Percentiles rank a stretch among this genome's conserved stretches.
Conservation (phyloP, 805 yeast species). For the Kodamaea nitidulidarum region DNA sequence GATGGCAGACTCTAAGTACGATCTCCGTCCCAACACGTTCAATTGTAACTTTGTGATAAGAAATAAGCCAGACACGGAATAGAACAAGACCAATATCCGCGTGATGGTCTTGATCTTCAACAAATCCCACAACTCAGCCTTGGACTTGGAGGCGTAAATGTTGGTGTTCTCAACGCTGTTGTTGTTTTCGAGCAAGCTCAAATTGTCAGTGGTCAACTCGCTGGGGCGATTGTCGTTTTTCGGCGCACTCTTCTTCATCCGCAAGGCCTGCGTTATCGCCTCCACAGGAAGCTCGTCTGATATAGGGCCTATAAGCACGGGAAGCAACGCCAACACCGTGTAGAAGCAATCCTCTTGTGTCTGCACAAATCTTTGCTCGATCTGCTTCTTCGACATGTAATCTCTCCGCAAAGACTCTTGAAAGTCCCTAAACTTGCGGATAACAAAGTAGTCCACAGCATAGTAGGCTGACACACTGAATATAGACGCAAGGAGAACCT, state of each 20-base stretch:
- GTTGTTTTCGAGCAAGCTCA: slow-evolving; percentile 29
- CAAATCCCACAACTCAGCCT: slow-evolving; percentile 72
- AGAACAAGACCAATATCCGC: slow-evolving; percentile 66
- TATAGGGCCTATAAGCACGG: slow-evolving; percentile 67
- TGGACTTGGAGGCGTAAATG: slow-evolving; percentile 28
- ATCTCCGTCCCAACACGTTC: slow-evolving; percentile 82
- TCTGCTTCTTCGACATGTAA: slow-evolving; percentile 43
- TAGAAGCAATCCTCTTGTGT: slow-evolving; percentile 87
- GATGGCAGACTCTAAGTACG: slow-evolving; percentile 76
- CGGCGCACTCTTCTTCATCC: slow-evolving; percentile 46
- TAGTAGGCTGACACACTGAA: slow-evolving; percentile 34
- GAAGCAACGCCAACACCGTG: slow-evolving; percentile 78
- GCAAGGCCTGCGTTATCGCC: slow-evolving; percentile 62
- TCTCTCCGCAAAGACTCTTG: slow-evolving; percentile 40
- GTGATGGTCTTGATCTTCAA: slow-evolving; percentile 72
- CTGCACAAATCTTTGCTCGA: slow-evolving; percentile 80
- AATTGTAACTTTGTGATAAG: slow-evolving; percentile 80
- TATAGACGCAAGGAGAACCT: slow-evolving; percentile 31
- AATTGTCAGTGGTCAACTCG: slow-evolving; percentile 37
- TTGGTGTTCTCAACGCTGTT: slow-evolving; percentile 20
- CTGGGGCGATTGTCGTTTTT: slow-evolving; percentile 14
- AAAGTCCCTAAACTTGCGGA: slow-evolving; percentile 36
- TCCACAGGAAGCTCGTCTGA: slow-evolving; percentile 66
- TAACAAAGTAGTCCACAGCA: slow-evolving; percentile 35
- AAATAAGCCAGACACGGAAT: slow-evolving; percentile 65